Base-by-base conservation (phyloP, 176 grass and related monocot genomes). In the Puccinellia tenuiflora region DNA sequence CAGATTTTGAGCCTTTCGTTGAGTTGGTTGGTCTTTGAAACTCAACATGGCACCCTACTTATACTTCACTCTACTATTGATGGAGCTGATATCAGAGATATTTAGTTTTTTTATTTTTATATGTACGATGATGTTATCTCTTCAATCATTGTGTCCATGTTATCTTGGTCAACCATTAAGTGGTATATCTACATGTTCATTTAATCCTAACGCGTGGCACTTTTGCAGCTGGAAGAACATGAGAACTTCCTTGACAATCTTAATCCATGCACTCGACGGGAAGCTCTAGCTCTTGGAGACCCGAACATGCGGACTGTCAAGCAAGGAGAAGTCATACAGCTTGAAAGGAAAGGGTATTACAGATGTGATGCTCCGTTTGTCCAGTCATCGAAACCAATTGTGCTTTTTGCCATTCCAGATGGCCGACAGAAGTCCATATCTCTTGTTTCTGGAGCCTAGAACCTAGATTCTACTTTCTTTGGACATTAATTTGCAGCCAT, bases 321-420 rank as follows among this genome's bases (percentile, higher is more conserved):
- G 68, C 79, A 70, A 28, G 92, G 92, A 77, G 95, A 97, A 56
- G 25, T 93, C 57, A 76, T 94, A 68, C 90, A 97, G 83, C 81
- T 94, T 0, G 92, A 97, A 85, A 94, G 95, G 78, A 94, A 97
- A 51, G 90, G 92, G 8, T 97, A 94, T 79, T 97, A 85, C 59
- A 86, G 90, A 14, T 98, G 95, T 37, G 95, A 95, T 66, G 81
- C 89, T 30, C 92, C 95, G 26, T 98, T 93, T 86, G 33, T 94
- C 51, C 73, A 79, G 43, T 39, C 67, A 34, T 90, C 90, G 1
- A 93, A 93, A 69, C 92, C 84, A 18, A 85, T 95, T 60, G 79
- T 95, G 55, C 90, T 95, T 42, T 95, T 98, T 65, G 59, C 82
- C 52, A 98, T 98, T 83, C 95, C 88, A 73, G 95, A 98, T 57